Base-by-base conservation (phyloP, 2,329 filamentous ascomycete species). In the Epichloe uncinata region DNA sequence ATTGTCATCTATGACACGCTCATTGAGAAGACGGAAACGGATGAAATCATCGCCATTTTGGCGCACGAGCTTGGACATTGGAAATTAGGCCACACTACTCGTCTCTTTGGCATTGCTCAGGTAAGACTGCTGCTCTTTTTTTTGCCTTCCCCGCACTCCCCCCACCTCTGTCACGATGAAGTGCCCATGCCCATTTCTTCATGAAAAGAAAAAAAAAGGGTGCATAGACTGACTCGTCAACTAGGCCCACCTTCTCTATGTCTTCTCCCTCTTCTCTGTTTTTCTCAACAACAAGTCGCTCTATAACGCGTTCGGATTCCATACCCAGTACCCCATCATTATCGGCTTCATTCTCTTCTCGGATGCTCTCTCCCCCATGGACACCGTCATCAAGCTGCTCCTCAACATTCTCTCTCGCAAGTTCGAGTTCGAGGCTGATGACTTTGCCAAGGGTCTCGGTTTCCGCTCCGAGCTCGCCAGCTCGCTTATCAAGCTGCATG, bases 1-100 rank as follows among this genome's bases (percentile, higher is more conserved):
- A 98, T 98, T 73, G 93, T 98, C 62, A 94, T 98, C 63, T 98
- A 95, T 66, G 93, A 98, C 65, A 98, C 94, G 5, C 72, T 98
- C 55, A 89, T 98, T 55, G 91, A 96, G 69, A 95, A 97, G 79
- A 93, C 85, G 66, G 81, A 90, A 54, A 82, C 86, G 4, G 78
- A 93, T 62, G 93, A 98, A 69, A 90, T 98, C 41, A 87, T 95
- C 52, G 91, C 93, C 56, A 90, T 98, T 48, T 74, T 98, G 49
- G 90, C 88, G 36, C 93, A 98, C 66, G 93, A 98, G 69, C 79
- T 98, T 45, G 93, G 93, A 47, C 93, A 98, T 73, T 98, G 93
- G 93, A 91, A 85, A 61, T 79, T 95, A 58, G 89, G 88, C 53
- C 93, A 98, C 73, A 97, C 93, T 11, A 95, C 89, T 34, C 87